Base-by-base conservation (phyloP, 176 grass and related monocot genomes). In the Aechmea fasciata region DNA sequence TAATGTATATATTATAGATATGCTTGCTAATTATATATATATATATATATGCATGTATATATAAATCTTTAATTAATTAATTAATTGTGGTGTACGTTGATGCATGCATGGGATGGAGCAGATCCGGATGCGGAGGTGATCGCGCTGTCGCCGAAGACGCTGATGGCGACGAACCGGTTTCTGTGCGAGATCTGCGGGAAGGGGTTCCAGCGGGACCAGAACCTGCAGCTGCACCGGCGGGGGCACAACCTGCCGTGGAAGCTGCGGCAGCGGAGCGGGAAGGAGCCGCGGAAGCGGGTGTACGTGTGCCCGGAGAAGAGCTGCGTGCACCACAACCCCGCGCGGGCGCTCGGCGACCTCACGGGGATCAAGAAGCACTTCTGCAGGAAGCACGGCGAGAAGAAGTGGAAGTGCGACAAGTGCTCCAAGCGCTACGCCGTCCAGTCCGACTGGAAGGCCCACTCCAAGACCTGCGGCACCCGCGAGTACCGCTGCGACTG, bases 341-440 rank as follows among this genome's bases (percentile, higher is more conserved):
- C 71, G 0, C 65, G 93, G 6, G 93, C 92, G 2, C 88, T 96
- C 0, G 92, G 92, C 10, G 92, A 96, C 77, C 88, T 96, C 24
- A 96, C 92, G 0, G 93, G 89, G 1, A 96, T 96, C 83, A 96
- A 96, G 86, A 96, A 96, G 67, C 92, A 96, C 81, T 96, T 89
- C 85, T 89, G 92, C 84, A 79, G 92, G 11, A 96, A 96, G 85
- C 92, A 96, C 69, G 92, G 92, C 22, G 92, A 96, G 86, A 96
- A 96, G 83, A 91, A 92, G 83, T 96, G 92, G 92, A 96, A 96
- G 81, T 96, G 92, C 78, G 88, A 96, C 53, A 92, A 85, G 86
- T 96, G 92, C 80, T 67, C 49, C 50, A 96, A 96, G 81, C 63
- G 73, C 14, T 96, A 96, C 47, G 92, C 92, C 23, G 92, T 96